phyloP scores from a whole-genome alignment of 1,139 yeast genomes.

The Candida anutae region DNA sequence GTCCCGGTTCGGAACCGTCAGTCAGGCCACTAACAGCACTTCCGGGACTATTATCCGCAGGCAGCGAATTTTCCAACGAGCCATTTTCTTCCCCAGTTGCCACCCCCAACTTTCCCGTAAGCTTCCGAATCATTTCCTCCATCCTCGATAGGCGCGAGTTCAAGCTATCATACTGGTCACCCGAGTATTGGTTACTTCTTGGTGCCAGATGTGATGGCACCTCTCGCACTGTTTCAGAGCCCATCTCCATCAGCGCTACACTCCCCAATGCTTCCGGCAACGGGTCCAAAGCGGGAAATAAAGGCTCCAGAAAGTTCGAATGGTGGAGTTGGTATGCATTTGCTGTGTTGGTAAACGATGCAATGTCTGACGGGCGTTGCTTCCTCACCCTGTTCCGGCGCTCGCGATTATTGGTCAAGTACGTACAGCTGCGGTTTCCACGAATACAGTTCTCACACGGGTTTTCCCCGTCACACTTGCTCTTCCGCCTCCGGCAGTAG shows the following conservation, averaged over 20 bases:
- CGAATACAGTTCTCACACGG: conserved; percentile 17
- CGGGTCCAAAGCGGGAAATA: no score
- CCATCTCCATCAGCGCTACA: neutral
- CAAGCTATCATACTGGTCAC: conserved; percentile 2
- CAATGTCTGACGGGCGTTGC: conserved; percentile 1
- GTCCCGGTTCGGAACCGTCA: no score
- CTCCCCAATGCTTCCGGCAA: neutral
- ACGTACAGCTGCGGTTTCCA: conserved; percentile 9
- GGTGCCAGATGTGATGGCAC: no score
- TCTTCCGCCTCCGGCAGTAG: conserved; percentile 17
- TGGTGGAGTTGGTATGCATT: no score
- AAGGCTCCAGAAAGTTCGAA: no score
- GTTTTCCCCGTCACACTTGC: conserved; percentile 16
- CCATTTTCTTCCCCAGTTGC: no score
- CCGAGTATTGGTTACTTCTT: no score
- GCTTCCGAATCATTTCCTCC: conserved; percentile 7
- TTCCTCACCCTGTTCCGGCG: conserved; percentile 8
- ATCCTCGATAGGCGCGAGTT: conserved; percentile 8
- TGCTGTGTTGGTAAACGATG: neutral
- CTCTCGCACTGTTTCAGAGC: no score
- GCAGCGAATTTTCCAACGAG: no score
- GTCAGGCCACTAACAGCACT: no score
- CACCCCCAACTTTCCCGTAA: conserved; percentile 4
- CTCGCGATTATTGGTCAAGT: conserved; percentile 10
- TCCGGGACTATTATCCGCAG: no score